Evolutionary conservation across 2,329 filamentous ascomycete species (phyloP).

Genomic region (Camptophora hylomeconis): DNA sequence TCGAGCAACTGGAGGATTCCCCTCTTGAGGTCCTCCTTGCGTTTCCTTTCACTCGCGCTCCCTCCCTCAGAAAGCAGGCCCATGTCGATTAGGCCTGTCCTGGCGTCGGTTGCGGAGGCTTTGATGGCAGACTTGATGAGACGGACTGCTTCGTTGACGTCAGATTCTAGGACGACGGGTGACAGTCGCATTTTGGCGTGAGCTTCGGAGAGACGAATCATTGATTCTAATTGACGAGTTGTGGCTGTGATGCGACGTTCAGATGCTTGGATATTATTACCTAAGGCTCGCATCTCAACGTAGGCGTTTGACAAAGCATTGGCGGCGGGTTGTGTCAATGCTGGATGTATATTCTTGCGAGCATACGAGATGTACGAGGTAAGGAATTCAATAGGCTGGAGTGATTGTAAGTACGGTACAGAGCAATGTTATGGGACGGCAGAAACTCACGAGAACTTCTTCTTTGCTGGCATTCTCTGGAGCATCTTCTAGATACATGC

Average conservation of each 20-base stretch:
- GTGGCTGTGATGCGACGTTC: conserved; percentile 97
- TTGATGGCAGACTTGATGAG: conserved; percentile 90
- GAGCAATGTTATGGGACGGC: not conserved
- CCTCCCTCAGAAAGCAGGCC: conserved; percentile 88
- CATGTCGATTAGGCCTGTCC: conserved; percentile 94
- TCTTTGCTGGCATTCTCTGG: conserved; percentile 67
- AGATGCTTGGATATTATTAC: conserved; percentile 69
- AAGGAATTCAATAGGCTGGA: conserved; percentile 79
- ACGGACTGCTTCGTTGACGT: conserved; percentile 82
- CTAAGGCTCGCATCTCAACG: conserved; percentile 87
- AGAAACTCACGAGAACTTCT: conserved; percentile 62
- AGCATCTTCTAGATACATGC: conserved; percentile 91
- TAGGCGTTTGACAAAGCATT: conserved; percentile 75
- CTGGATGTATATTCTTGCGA: conserved; percentile 70
- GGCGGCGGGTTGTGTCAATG: conserved; percentile 67
- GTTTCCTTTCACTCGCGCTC: conserved; percentile 69
- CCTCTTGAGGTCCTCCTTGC: conserved; percentile 71
- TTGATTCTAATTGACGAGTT: conserved; percentile 89
- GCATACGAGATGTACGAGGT: conserved; percentile 97
- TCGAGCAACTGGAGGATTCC: conserved; percentile 65
- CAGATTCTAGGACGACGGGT: conserved; percentile 58
- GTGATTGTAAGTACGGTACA: conserved; percentile 7
- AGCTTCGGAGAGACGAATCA: conserved; percentile 93
- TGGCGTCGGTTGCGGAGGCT: conserved; percentile 86
- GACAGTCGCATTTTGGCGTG: conserved; percentile 96